phyloP scores from a whole-genome alignment of 495 filamentous ascomycete genomes.

The Lichenothelia convexa region DNA sequence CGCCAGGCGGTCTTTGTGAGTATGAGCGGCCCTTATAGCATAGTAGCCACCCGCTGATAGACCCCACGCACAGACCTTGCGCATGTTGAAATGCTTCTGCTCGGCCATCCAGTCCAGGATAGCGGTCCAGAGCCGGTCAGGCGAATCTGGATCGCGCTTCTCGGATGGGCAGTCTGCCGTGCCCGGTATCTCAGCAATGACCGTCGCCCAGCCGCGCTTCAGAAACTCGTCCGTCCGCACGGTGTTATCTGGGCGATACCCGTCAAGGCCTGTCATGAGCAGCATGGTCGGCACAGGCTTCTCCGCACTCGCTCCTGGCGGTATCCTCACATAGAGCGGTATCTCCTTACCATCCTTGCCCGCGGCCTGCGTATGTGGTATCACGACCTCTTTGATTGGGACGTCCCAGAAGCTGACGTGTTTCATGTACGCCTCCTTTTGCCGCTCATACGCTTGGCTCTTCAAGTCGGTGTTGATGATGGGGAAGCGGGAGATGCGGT shows the following conservation, averaged over 20 bases:
- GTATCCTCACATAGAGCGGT: slow-evolving; percentile 44
- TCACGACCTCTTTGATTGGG: slow-evolving; percentile 34
- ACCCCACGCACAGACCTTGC: slow-evolving; percentile 50
- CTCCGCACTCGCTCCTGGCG: slow-evolving; percentile 19
- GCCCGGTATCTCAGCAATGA: slow-evolving; percentile 57
- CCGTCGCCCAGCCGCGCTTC: slow-evolving; percentile 44
- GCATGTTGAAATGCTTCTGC: slow-evolving; percentile 36
- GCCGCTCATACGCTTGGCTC: slow-evolving; percentile 41
- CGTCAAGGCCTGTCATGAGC: slow-evolving; percentile 56
- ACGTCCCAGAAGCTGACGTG: slow-evolving; percentile 35
- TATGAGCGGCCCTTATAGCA: slow-evolving; percentile 52
- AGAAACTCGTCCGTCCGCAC: slow-evolving; percentile 39
- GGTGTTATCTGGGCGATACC: slow-evolving; percentile 59
- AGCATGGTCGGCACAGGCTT: slow-evolving; percentile 41
- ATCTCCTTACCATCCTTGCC: slow-evolving; percentile 34
- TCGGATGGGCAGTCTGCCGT: slow-evolving; percentile 60
- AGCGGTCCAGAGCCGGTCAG: slow-evolving; percentile 39
- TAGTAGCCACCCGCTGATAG: slow-evolving; percentile 58
- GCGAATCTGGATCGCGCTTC: slow-evolving; percentile 28
- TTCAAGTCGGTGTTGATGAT: slow-evolving; percentile 37
- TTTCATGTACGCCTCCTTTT: slow-evolving; percentile 46
- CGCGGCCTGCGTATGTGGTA: slow-evolving; percentile 33
- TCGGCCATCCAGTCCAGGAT: slow-evolving; percentile 46
- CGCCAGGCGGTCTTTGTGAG: slow-evolving; percentile 34
- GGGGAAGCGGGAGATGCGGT: slow-evolving; percentile 57